Conservation (phyloP, 1,284 basidiomycete genomes). For the Apiotrichum domesticum region DNA sequence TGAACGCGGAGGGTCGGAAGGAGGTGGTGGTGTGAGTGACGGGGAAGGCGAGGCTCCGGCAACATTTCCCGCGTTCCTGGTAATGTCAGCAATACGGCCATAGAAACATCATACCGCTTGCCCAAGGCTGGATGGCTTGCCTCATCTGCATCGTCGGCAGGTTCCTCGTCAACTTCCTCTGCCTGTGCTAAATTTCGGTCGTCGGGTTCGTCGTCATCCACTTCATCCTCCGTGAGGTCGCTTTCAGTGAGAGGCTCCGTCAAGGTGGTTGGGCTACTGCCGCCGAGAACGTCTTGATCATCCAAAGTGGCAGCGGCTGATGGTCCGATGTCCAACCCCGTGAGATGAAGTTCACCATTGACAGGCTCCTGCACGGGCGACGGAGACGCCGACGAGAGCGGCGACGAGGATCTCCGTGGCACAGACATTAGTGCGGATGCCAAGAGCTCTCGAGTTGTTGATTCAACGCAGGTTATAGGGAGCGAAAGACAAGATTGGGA, state of each 20-base stretch:
- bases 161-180: slow-evolving; percentile 3
- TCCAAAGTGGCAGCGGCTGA: not conserved
- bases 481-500: too few relatives aligned
- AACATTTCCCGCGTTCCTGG: not conserved
- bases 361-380: slow-evolving; percentile 13
- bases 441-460: too few relatives aligned
- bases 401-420: slow-evolving; percentile 18
- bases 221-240: slow-evolving; percentile 26
- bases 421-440: slow-evolving; percentile 8
- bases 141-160: too few relatives aligned
- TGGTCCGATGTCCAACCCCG: slow-evolving; percentile 9
- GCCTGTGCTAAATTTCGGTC: too few relatives aligned
- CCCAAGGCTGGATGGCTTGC: too few relatives aligned
- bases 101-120: too few relatives aligned
- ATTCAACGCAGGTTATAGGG: too few relatives aligned
- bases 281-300: slow-evolving; percentile 14
- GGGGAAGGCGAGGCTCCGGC: slow-evolving; percentile 17
- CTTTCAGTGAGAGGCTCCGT: slow-evolving; percentile 21
- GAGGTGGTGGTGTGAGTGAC: slow-evolving; percentile 25
- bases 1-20: slow-evolving; percentile 18
- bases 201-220: slow-evolving; percentile 8
- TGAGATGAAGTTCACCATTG: not conserved
- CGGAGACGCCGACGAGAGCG: slow-evolving; percentile 19
- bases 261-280: slow-evolving; percentile 20
- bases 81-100: not conserved